Conservation (phyloP, 805 yeast genomes). For the Ogataea zsoltii region DNA sequence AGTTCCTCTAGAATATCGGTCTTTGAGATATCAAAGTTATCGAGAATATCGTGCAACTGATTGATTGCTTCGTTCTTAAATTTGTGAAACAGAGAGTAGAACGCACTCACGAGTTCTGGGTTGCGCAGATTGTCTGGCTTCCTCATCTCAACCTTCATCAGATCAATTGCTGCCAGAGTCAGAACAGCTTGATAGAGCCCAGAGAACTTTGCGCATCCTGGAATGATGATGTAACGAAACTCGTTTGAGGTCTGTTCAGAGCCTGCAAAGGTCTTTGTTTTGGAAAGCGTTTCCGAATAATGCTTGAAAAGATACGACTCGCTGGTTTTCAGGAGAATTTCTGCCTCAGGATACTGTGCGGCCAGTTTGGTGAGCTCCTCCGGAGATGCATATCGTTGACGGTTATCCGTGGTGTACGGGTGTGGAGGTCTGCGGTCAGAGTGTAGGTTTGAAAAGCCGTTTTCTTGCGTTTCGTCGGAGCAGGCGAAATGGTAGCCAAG, state of each 20-base stretch:
- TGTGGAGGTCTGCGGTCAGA: neutral
- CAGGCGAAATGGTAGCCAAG: conserved; percentile 3
- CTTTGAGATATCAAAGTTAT: conserved; percentile 21
- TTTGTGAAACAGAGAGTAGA: conserved; percentile 15
- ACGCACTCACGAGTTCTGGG: conserved; percentile 4
- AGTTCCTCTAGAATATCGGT: conserved; percentile 30
- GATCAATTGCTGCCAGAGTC: conserved; percentile 28
- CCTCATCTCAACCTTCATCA: conserved; percentile 19
- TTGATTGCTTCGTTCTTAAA: conserved; percentile 35
- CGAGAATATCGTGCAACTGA: conserved; percentile 31
- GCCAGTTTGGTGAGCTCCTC: neutral
- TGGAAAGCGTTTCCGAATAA: conserved; percentile 23
- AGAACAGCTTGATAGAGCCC: conserved; percentile 27
- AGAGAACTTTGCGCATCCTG: conserved; percentile 25
- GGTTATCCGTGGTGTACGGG: neutral
- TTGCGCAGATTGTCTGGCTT: conserved; percentile 1
- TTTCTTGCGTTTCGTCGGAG: neutral
- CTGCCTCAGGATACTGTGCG: neutral
- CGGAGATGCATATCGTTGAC: neutral
- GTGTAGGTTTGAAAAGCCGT: neutral
- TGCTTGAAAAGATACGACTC: conserved; percentile 23
- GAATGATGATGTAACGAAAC: conserved; percentile 29
- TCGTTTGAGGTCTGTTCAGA: conserved; percentile 21
- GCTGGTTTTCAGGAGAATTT: conserved; percentile 1
- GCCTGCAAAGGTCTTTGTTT: conserved; percentile 26